Base-by-base conservation (phyloP, 129 eudicot genomes). In the Pittosporum tobira region DNA sequence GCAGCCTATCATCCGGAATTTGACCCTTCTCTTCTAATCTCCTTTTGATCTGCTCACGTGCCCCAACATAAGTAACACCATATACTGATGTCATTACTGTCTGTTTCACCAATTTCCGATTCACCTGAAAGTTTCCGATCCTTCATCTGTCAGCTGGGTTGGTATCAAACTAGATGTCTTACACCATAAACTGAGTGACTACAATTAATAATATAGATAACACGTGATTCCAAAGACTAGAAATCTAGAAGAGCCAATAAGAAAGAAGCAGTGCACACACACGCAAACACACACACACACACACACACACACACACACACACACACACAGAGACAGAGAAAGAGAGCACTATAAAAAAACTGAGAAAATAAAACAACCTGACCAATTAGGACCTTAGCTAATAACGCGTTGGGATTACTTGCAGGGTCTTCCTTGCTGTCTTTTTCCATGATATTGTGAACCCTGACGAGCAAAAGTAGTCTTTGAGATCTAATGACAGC, bases 81-180 rank as follows among this genome's bases (percentile, higher is more conserved):
- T 91, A 91, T 1, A 91, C 98, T 51, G 98, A 91, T 51, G 98
- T 91, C 98, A 91, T 91, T 63, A 91, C 98, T n/a, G 98, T 91
- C 80, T 91, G 98, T 71, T 91, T 91, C 63, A 91, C 94, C 60
- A 91, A 66, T 47, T 86, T 91, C 29, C 98, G 66, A 52, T 86
- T 82, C 60, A 91, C 98, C 98, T 91, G 77, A 62, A 73, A 70
- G 28, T 48, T 64, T 65, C 9, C 58, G 31, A 66, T 22, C 14
- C 27, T n/a, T n/a, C 65, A 40, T 47, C 28, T 47, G 45, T 64
- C 34, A 61, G 36, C 22, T 13, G 25, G 44, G 50, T 31, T 52
- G 7, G 24, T 8, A 27, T 27, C 42, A 51, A 57, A 56, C 20
- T 5, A 21, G 16, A 22, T 44, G 27, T 45, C 40, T 46, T 20